phyloP scores from a whole-genome alignment of 768 basidiomycete genomes.

The Serendipita sp. region DNA sequence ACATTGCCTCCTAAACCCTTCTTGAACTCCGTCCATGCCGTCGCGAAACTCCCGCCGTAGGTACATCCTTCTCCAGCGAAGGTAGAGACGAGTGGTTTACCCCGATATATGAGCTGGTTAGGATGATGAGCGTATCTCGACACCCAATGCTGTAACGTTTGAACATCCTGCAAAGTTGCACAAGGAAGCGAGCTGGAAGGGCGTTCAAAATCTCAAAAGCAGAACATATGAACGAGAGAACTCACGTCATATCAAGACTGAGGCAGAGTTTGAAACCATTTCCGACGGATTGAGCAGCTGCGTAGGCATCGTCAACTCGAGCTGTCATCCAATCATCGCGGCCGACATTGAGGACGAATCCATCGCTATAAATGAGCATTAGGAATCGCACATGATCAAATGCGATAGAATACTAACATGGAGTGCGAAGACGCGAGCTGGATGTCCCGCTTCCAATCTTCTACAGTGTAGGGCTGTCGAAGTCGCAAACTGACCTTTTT shows the following conservation, averaged over 20 bases:
- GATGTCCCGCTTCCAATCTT: slow-evolving; percentile 30
- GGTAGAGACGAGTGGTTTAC: slow-evolving; percentile 46
- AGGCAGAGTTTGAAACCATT: slow-evolving; percentile 10
- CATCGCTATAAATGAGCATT: slow-evolving; percentile 8
- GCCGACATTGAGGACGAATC: slow-evolving; percentile 45
- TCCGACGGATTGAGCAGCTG: slow-evolving; percentile 9
- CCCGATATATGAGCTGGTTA: slow-evolving; percentile 39
- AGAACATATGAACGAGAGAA: background rate
- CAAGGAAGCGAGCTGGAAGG: slow-evolving; percentile 34
- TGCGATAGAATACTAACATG: background rate
- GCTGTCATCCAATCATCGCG: slow-evolving; percentile 42
- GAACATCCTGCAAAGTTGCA: slow-evolving; percentile 29
- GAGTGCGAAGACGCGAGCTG: slow-evolving; percentile 33
- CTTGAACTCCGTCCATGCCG: slow-evolving; percentile 34
- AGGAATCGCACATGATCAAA: background rate
- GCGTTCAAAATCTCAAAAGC: slow-evolving; percentile 23
- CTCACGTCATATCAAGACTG: slow-evolving; percentile 31
- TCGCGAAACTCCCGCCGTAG: slow-evolving; percentile 36
- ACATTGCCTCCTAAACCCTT: background rate
- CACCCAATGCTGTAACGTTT: slow-evolving; percentile 36
- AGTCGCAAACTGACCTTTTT: background rate
- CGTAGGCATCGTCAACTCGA: slow-evolving; percentile 48
- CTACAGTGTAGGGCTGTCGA: slow-evolving; percentile 27
- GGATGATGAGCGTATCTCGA: slow-evolving; percentile 36
- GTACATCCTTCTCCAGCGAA: slow-evolving; percentile 54